These are phyloP conservation scores for Beauveria caledonica DNA, from an alignment of 2,329 filamentous ascomycete species.

Conservation along the genomic window DNA sequence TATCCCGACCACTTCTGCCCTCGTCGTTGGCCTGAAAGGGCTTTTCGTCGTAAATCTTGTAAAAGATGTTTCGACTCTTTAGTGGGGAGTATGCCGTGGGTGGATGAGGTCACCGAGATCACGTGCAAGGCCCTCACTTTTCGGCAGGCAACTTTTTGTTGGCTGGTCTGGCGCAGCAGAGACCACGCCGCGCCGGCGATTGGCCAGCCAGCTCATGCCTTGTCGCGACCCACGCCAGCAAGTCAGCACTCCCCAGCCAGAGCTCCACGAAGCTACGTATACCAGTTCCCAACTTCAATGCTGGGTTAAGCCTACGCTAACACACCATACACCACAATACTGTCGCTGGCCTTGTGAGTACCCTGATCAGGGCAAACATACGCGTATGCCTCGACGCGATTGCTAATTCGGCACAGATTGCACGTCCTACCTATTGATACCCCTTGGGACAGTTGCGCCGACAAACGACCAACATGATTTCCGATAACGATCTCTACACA, in stretches of 20 bases:
- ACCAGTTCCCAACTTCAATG: conserved; percentile 10
- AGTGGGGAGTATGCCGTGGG: conserved; percentile 16
- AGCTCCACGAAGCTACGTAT: conserved; percentile 14
- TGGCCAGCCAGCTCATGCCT: neutral
- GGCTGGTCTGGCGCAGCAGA: neutral
- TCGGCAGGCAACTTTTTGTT: neutral
- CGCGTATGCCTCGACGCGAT: neutral
- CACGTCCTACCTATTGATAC: neutral
- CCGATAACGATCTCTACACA: conserved; percentile 82
- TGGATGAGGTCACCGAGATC: conserved; percentile 21
- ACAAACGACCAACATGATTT: conserved; percentile 64
- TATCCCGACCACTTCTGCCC: neutral
- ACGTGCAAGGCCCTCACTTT: conserved; percentile 16
- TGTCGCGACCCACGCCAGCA: conserved; percentile 4
- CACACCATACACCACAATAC: neutral
- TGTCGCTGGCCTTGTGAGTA: neutral
- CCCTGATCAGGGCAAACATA: neutral
- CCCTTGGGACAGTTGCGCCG: conserved; percentile 11
- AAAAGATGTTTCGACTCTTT: conserved; percentile 16
- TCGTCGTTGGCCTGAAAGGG: conserved; percentile 1
- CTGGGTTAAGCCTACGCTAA: neutral
- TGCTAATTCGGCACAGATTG: neutral
- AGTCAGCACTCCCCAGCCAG: neutral
- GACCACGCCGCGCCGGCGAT: neutral
- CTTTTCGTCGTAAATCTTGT: conserved; percentile 11